Evolutionary conservation across 2,329 filamentous ascomycete species (phyloP), one percentile per base, ranked within the genome.

Genomic region (Chaetomium olivaceum): DNA sequence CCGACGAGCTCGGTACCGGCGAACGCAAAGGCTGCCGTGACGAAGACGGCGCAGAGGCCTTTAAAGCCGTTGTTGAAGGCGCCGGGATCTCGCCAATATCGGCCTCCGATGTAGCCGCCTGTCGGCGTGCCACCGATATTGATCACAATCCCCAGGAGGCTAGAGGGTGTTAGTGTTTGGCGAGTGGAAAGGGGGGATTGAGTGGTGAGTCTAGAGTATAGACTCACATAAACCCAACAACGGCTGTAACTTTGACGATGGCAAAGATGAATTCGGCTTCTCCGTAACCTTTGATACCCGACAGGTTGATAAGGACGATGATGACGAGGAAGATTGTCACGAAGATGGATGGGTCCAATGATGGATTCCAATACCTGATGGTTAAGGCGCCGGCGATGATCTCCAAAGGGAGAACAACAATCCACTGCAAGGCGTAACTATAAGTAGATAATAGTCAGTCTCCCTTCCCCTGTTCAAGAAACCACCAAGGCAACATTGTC

Each of bases 1-100:
- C 89, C 90, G n/a, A 92, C 89, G 2, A 91, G 80, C 73, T 92
- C 90, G 0, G 89, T 91, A 16, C 89, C 90, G 19, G 87, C 85
- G 73, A 91, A 92, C 25, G 89, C 80, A 72, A 92, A 92, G 4
- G 89, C 89, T 3, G 90, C 89, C 1, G 87, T 91, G 58, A 92
- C 89, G 69, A 91, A 90, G 60, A 89, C 87, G 66, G 83, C 84
- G 75, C 89, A 92, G 68, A 92, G 85, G 1, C 90, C 90, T 68
- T 89, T 89, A 79, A 92, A 92, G 31, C 89, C 90, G 71, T 91
- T 86, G 73, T 89, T 79, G 76, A 92, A 93, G 0, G 83, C 81
- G 23, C 82, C 83, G 0, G 82, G 79, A 27, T 82, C 73, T 62
- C 83, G 73, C 83, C 83, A 84, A 39, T 80, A 79, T 4, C 80